phyloP scores from a whole-genome alignment of 208 protist genomes.

The Zelonia costaricensis region DNA sequence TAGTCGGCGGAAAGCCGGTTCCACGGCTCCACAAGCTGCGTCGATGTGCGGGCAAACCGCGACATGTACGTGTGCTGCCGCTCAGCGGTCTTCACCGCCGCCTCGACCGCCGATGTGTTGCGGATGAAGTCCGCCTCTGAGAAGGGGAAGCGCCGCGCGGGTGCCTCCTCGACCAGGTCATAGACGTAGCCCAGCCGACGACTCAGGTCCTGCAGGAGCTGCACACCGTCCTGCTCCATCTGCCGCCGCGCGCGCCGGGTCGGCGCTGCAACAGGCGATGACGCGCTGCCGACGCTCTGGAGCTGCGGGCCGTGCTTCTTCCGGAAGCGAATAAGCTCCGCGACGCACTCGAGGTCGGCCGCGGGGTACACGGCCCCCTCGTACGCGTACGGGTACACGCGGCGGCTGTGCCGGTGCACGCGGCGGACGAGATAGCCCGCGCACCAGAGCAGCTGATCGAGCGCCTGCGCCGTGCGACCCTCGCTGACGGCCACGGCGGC shows the following conservation, averaged over 20 bases:
- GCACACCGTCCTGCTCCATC: constrained; percentile 6
- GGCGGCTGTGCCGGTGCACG: background rate
- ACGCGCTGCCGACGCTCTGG: background rate
- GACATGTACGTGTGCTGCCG: background rate
- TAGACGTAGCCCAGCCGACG: constrained; percentile 20
- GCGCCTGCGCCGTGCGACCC: background rate
- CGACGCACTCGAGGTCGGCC: constrained; percentile 44
- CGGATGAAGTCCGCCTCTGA: constrained; percentile 11
- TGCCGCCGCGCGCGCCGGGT: constrained; percentile 5
- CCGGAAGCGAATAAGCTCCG: constrained; percentile 22
- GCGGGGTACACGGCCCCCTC: constrained; percentile 66
- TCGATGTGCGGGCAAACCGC: constrained; percentile 8
- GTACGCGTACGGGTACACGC: constrained; percentile 33
- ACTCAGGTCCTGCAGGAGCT: constrained; percentile 22
- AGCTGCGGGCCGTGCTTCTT: background rate
- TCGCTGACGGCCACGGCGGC: constrained; percentile 9
- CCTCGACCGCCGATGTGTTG: constrained; percentile 1
- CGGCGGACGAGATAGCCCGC: constrained; percentile 16
- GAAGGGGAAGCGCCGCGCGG: constrained; percentile 13
- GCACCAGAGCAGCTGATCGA: constrained; percentile 25
- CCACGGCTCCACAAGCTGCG: constrained; percentile 76
- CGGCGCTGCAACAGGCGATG: background rate
- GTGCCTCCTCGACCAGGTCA: constrained; percentile 2
- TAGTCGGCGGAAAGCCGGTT: constrained; percentile 18
- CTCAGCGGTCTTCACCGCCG: background rate